Conservation (phyloP, 2,329 filamentous ascomycete species). For the Aspergillus aculeatinus region DNA sequence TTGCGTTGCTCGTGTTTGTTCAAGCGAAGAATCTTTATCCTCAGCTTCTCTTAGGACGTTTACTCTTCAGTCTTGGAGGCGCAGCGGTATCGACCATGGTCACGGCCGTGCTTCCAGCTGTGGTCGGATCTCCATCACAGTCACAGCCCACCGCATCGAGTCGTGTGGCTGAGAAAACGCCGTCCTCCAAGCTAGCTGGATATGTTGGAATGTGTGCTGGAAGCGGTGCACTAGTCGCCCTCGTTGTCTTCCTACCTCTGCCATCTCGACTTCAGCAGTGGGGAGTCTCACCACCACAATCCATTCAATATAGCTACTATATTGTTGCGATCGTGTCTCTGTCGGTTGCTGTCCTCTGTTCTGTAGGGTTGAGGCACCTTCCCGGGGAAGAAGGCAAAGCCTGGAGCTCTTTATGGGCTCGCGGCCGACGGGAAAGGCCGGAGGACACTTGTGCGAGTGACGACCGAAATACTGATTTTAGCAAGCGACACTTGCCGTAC, state of each 20-base stretch:
- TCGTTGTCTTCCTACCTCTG: slow-evolving; percentile 79
- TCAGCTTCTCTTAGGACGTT: slow-evolving; percentile 75
- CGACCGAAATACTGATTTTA: background rate
- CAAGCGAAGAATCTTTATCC: slow-evolving; percentile 87
- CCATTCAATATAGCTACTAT: slow-evolving; percentile 84
- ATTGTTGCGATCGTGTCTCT: slow-evolving; percentile 74
- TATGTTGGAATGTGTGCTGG: slow-evolving; percentile 91
- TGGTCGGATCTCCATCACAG: slow-evolving; percentile 48
- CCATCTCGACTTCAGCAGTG: slow-evolving; percentile 74
- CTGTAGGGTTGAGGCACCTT: slow-evolving; percentile 68
- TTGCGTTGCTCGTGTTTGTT: slow-evolving; percentile 76
- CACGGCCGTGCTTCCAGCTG: slow-evolving; percentile 82
- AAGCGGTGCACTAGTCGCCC: slow-evolving; percentile 81
- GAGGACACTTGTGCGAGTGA: slow-evolving; percentile 1
- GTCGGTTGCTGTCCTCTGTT: slow-evolving; percentile 70
- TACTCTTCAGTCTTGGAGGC: slow-evolving; percentile 86
- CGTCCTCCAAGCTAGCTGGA: slow-evolving; percentile 71
- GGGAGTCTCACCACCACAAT: slow-evolving; percentile 69
- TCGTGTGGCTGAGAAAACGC: slow-evolving; percentile 28
- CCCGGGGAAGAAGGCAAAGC: slow-evolving; percentile 77
- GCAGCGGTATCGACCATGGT: slow-evolving; percentile 98
- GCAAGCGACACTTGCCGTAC: slow-evolving; percentile 26
- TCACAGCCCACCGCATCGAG: slow-evolving; percentile 3
- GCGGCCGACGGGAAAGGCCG: background rate
- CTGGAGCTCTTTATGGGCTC: slow-evolving; percentile 55